Conservation (phyloP, 345 rosid species). For the Crucihimalaya himalaica region DNA sequence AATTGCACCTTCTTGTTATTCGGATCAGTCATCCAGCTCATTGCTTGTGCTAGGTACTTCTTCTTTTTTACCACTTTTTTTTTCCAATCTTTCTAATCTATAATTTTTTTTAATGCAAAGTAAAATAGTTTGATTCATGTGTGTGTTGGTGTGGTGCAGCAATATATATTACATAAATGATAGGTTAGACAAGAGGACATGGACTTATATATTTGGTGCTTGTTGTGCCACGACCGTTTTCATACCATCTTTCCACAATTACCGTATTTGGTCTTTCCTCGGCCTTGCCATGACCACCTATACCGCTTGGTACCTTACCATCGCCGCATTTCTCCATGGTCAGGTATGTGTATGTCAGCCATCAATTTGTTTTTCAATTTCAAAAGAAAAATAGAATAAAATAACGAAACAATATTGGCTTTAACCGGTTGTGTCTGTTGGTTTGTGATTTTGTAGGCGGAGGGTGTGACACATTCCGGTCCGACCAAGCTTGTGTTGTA, state of each 20-base stretch:
- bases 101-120: background rate
- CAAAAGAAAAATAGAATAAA: background rate
- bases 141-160: constrained; percentile 46
- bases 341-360: constrained; percentile 60
- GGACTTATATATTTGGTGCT: constrained; percentile 99
- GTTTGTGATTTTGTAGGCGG: constrained; percentile 45
- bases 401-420: background rate
- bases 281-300: constrained; percentile 98
- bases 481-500: constrained; percentile 81
- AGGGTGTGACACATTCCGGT: constrained; percentile 70
- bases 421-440: background rate
- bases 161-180: constrained; percentile 95
- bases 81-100: background rate
- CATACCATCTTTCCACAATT: constrained; percentile 93
- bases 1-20: constrained; percentile 58
- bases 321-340: constrained; percentile 77
- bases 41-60: constrained; percentile 47
- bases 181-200: constrained; percentile 88
- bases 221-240: constrained; percentile 98
- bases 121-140: background rate
- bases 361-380: background rate
- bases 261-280: constrained; percentile 95
- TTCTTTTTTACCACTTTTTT: background rate
- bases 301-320: constrained; percentile 92
- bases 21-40: constrained; percentile 51